phyloP scores from a whole-genome alignment of 2,329 filamentous ascomycete species.

The Botryotinia globosa region DNA sequence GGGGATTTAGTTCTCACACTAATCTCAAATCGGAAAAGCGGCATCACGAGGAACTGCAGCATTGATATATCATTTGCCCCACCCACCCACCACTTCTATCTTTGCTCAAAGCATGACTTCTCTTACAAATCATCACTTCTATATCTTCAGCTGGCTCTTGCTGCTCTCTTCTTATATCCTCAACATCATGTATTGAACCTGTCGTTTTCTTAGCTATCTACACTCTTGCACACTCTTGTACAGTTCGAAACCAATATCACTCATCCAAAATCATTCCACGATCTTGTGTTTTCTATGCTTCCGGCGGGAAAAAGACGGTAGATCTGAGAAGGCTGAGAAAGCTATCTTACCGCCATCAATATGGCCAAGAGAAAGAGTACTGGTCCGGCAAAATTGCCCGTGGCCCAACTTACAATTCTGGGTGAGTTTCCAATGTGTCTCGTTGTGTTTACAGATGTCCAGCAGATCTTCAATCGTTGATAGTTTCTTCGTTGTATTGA shows the following conservation, averaged over 20 bases:
- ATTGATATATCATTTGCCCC: background rate
- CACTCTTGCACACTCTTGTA: too few species aligned
- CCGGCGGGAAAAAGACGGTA: background rate
- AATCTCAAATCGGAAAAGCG: background rate
- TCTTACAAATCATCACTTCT: background rate
- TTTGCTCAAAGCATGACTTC: background rate
- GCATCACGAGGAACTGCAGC: background rate
- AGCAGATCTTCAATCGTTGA: slow-evolving; percentile 19
- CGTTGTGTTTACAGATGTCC: background rate
- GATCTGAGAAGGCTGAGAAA: background rate
- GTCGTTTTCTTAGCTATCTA: background rate
- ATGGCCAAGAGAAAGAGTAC: slow-evolving; percentile 34
- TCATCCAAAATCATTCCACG: background rate
- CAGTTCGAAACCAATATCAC: too few species aligned
- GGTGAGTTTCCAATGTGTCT: slow-evolving; percentile 50
- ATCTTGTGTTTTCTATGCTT: background rate
- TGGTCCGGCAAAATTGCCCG: slow-evolving; percentile 62
- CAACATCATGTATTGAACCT: background rate
- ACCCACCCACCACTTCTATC: background rate
- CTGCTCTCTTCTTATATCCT: background rate
- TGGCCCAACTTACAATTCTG: slow-evolving; percentile 73
- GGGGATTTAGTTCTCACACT: background rate
- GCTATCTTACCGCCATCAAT: slow-evolving; percentile 10
- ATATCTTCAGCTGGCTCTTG: background rate
- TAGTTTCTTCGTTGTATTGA: slow-evolving; percentile 15